A percentile compares a stretch with the other conserved stretches of the same genome.
These are phyloP conservation scores for Magnusiomyces ingens DNA, from an alignment of 1,139 yeast genomes.

Conservation along the genomic window DNA sequence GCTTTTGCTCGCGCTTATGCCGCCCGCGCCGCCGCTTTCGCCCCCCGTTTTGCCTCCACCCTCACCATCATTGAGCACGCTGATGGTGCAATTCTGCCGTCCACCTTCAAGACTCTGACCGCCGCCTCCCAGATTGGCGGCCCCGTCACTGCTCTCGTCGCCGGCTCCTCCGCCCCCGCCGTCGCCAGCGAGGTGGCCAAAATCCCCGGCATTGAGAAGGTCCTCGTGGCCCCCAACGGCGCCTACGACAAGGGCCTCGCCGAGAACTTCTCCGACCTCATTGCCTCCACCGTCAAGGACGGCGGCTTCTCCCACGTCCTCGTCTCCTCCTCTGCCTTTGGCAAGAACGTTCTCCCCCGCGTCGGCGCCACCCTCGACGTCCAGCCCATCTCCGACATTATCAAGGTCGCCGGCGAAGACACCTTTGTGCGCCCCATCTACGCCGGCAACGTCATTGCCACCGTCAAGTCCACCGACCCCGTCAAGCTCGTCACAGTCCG, in stretches of 20 bases:
- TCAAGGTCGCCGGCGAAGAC: conserved; percentile 54
- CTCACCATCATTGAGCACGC: conserved; percentile 66
- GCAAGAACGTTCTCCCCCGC: conserved; percentile 82
- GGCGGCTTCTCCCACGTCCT: conserved; percentile 62
- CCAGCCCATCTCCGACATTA: conserved; percentile 83
- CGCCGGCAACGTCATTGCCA: conserved; percentile 90
- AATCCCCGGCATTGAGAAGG: conserved; percentile 35
- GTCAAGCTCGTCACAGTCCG: conserved; percentile 68
- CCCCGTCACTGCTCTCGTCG: conserved; percentile 36
- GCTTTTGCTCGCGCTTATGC: conserved; percentile 6
- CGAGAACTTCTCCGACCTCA: conserved; percentile 33
- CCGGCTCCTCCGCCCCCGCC: conserved; percentile 33
- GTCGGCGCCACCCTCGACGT: conserved; percentile 77
- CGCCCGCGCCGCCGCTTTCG: background rate
- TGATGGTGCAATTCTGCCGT: conserved; percentile 50
- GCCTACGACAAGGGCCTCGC: conserved; percentile 37
- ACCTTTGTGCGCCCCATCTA: conserved; percentile 91
- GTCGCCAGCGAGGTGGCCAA: conserved; percentile 33
- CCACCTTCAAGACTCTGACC: conserved; percentile 46
- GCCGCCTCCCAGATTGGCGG: conserved; percentile 38
- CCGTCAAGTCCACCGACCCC: conserved; percentile 65
- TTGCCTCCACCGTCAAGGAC: conserved; percentile 37
- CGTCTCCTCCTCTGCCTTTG: conserved; percentile 77
- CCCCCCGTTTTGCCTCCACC: conserved; percentile 45
- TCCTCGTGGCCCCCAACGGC: conserved; percentile 33